Conservation (phyloP, 805 yeast species). For the Hanseniaspora vineae region DNA sequence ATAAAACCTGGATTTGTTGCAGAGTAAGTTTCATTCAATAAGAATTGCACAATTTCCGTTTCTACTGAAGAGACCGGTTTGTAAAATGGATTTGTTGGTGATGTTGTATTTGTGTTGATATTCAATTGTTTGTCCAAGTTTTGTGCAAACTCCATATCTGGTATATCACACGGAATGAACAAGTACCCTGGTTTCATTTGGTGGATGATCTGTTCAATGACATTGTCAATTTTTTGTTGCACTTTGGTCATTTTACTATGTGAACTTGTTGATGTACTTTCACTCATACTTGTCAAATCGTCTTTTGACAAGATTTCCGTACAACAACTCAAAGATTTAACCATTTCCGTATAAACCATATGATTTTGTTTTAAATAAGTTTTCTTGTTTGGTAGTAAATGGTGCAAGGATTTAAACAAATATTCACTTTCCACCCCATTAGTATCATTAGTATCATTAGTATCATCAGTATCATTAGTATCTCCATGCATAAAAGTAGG, state of each 20-base stretch:
- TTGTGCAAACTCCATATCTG: slow-evolving; percentile 30
- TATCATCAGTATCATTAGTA: slow-evolving; percentile 31
- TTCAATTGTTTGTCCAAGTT: slow-evolving; percentile 20
- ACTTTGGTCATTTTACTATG: slow-evolving; percentile 18
- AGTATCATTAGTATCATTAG: not conserved
- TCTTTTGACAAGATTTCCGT: slow-evolving; percentile 34
- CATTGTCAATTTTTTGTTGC: slow-evolving; percentile 46
- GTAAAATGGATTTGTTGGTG: slow-evolving; percentile 11
- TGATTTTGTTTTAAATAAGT: slow-evolving; percentile 46
- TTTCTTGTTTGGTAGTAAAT: slow-evolving; percentile 38
- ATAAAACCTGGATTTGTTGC: slow-evolving; percentile 51
- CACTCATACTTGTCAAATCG: slow-evolving; percentile 5
- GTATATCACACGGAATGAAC: slow-evolving; percentile 62
- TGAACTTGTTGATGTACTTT: no score
- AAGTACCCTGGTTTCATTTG: slow-evolving; percentile 72
- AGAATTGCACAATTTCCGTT: slow-evolving; percentile 26
- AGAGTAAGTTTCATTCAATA: slow-evolving; percentile 38
- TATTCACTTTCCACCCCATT: no score
- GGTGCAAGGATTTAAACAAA: slow-evolving; percentile 54
- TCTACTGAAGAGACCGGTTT: not conserved
- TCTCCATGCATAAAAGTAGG: slow-evolving; percentile 19
- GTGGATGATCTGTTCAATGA: slow-evolving; percentile 40
- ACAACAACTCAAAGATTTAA: slow-evolving; percentile 41
- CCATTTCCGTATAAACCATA: slow-evolving; percentile 50
- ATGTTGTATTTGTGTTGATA: slow-evolving; percentile 15